phyloP scores from a whole-genome alignment of 208 protist genomes.

The Trypanosoma brucei region DNA sequence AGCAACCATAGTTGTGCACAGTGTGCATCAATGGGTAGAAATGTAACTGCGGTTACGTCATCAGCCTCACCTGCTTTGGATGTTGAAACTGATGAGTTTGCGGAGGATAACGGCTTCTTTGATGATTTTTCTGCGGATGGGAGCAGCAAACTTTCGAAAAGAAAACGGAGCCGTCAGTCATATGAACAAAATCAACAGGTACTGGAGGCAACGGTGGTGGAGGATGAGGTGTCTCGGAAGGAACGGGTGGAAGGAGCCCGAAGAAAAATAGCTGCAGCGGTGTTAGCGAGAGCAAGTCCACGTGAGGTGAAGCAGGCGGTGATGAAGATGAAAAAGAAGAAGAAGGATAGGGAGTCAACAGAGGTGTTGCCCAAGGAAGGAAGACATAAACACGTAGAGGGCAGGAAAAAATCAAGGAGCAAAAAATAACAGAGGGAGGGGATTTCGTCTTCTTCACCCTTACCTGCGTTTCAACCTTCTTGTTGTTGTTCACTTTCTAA shows the following conservation, averaged over 20 bases:
- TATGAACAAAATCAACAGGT: conserved; percentile 17
- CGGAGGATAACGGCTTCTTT: conserved; percentile 65
- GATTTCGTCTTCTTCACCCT: too few relatives aligned
- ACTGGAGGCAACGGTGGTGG: conserved; percentile 3
- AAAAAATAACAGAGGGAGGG: too few relatives aligned
- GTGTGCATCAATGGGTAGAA: too few relatives aligned
- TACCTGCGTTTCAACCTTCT: too few relatives aligned
- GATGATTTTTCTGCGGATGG: conserved; percentile 36
- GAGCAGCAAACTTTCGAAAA: conserved; percentile 29
- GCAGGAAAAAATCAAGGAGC: background rate
- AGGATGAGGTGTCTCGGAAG: conserved; percentile 23
- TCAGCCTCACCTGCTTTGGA: background rate
- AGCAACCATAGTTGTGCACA: too few relatives aligned
- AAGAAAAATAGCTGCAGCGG: conserved; percentile 51
- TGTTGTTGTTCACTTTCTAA: too few relatives aligned
- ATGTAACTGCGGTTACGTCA: too few relatives aligned
- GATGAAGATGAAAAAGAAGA: conserved; percentile 14
- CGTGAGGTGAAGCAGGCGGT: conserved; percentile 47
- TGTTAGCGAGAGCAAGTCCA: conserved; percentile 52
- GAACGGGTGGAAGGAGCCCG: conserved; percentile 43
- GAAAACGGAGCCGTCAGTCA: conserved; percentile 44
- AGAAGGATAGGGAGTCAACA: background rate
- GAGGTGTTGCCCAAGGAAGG: background rate
- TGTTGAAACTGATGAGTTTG: conserved; percentile 48
- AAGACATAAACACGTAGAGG: background rate